Evolutionary conservation across 73 alveolate species (phyloP).

Genomic region (Paramecium pentaurelia): DNA sequence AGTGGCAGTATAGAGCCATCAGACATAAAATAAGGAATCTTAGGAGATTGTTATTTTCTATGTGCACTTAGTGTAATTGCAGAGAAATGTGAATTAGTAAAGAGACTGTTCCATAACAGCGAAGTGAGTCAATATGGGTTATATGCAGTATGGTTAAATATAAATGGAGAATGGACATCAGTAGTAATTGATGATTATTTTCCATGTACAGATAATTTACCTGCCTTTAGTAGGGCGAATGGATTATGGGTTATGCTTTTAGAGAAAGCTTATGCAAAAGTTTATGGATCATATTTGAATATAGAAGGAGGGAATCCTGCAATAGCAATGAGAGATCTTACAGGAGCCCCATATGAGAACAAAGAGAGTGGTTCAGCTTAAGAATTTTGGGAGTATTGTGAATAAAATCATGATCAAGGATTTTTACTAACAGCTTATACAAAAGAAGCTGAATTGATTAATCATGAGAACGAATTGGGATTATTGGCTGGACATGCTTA

Average conservation of each 20-base stretch:
- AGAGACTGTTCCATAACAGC: slow-evolving; percentile 65
- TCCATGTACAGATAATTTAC: slow-evolving; percentile 4
- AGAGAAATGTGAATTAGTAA: slow-evolving; percentile 76
- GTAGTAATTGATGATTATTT: slow-evolving; percentile 13
- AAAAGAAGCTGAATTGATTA: slow-evolving; percentile 71
- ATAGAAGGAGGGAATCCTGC: slow-evolving; percentile 91
- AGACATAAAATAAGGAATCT: slow-evolving; percentile 74
- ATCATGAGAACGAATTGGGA: slow-evolving; percentile 79
- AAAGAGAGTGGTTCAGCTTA: slow-evolving; percentile 67
- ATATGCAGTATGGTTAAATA: slow-evolving; percentile 33
- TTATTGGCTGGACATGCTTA: slow-evolving; percentile 88
- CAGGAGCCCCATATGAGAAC: slow-evolving; percentile 91
- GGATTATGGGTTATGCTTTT: slow-evolving; percentile 95
- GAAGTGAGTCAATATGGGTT: slow-evolving; percentile 58
- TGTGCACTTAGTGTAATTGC: slow-evolving; percentile 83
- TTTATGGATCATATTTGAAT: slow-evolving; percentile 90
- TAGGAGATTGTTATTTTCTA: slow-evolving; percentile 84
- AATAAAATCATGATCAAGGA: slow-evolving; percentile 41
- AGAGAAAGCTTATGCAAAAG: slow-evolving; percentile 98
- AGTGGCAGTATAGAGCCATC: slow-evolving; percentile 70
- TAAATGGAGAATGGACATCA: slow-evolving; percentile 27
- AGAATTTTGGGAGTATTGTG: slow-evolving; percentile 74
- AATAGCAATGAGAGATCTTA: slow-evolving; percentile 83
- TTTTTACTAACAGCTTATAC: slow-evolving; percentile 81
- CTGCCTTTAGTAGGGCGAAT: slow-evolving; percentile 68